A percentile compares a stretch with the other conserved stretches of the same genome.
Conservation (phyloP, 2,329 filamentous ascomycete genomes). For the Aspergillus amoenus region DNA sequence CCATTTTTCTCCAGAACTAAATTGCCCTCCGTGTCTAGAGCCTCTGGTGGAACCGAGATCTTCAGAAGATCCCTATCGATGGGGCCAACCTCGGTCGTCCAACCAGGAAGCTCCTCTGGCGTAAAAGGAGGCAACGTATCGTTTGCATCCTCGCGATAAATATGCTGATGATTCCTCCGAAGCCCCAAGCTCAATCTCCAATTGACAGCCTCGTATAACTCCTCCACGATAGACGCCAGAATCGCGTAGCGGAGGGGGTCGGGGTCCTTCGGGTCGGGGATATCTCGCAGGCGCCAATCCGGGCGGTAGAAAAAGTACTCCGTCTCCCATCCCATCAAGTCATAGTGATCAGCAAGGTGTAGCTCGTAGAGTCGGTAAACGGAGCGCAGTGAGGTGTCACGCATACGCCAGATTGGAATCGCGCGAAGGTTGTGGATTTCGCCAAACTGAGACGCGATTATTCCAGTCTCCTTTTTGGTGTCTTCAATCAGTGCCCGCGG, state of each 20-base stretch:
- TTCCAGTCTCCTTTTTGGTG: slow-evolving; percentile 9
- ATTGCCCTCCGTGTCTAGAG: slow-evolving; percentile 16
- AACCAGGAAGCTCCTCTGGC: slow-evolving; percentile 18
- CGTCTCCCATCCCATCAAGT: slow-evolving; percentile 3
- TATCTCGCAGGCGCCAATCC: neutral
- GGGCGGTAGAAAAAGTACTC: slow-evolving; percentile 8
- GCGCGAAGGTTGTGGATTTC: slow-evolving; percentile 18
- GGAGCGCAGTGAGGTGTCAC: slow-evolving; percentile 5
- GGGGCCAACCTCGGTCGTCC: slow-evolving; percentile 20
- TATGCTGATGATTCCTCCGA: slow-evolving; percentile 18
- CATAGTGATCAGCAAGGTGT: neutral
- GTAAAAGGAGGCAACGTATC: slow-evolving; percentile 25
- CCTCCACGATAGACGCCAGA: slow-evolving; percentile 10
- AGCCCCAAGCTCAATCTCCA: slow-evolving; percentile 5
- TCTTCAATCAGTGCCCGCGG: slow-evolving; percentile 15
- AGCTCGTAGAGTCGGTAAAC: slow-evolving; percentile 9
- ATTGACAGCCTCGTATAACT: slow-evolving; percentile 7
- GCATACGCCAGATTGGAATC: slow-evolving; percentile 8
- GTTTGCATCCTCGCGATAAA: slow-evolving; percentile 22
- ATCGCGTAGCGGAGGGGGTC: slow-evolving; percentile 8
- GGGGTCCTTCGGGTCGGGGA: slow-evolving; percentile 3
- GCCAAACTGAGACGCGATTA: slow-evolving; percentile 9
- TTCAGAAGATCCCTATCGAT: slow-evolving; percentile 11
- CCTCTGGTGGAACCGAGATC: slow-evolving; percentile 8
- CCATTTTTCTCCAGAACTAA: slow-evolving; percentile 24